Evolutionary conservation across 805 yeast species (phyloP), one percentile per base, ranked within the genome.

Genomic region (Alloascoidea hylecoeti): DNA sequence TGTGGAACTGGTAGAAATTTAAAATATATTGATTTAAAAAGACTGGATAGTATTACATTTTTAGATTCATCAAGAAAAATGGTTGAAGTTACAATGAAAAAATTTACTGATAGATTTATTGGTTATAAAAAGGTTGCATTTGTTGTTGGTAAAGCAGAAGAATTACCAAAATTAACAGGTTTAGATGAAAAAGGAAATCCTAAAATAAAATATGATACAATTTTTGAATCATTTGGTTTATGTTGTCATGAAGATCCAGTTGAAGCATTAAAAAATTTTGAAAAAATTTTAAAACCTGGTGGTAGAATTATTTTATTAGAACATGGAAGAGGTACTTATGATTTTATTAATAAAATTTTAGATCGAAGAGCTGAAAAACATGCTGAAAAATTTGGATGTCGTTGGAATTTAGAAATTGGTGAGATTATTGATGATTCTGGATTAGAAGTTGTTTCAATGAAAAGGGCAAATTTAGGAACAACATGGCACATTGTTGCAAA

Each of bases 241-340:
- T 92, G 98, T 58, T 88, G 97, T 0, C 96, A 92, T 51, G 79
- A 88, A 47, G 94, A 92, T 52, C 98, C 98, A 0, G 85, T 82
- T 1, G 63, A 60, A 42, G 94, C 95, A 0, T 61, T 92, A 49
- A 60, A 75, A 43, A 84, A 82, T 49, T 83, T 92, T 75, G 63
- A 68, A 13, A 49, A 61, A 17, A 58, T 92, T 32, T 66, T 92
- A 46, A 81, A 79, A 49, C 95, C 96, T 0, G 89, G 85, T 13
- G 98, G 98, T 28, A 70, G 92, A 57, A 75, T 92, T 16, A 72
- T 89, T 1, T 64, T 92, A 17, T 62, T 92, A 39, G 98, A 92
- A 54, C 98, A 92, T 52, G 98, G 98, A 2, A 66, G 96, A 48
- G 84, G 96, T 39, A 65, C 74, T 0, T 85, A 77, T 62, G 78